phyloP scores from a whole-genome alignment of 495 filamentous ascomycete genomes.

The Bacidia gigantensis region DNA sequence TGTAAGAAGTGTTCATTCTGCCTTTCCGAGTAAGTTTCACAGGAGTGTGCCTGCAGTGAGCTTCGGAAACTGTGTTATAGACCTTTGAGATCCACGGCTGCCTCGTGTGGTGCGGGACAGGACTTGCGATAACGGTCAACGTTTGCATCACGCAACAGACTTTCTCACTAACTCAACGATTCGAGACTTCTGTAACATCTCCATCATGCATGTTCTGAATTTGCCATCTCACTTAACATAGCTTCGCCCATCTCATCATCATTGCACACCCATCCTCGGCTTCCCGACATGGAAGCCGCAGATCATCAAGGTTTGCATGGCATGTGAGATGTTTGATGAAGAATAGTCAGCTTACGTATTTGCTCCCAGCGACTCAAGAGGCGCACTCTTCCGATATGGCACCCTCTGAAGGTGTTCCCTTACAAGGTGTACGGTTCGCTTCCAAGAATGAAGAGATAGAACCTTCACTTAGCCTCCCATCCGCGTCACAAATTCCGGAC shows the following conservation, averaged over 20 bases:
- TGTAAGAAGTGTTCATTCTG: no score
- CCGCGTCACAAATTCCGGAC: constrained; percentile 24
- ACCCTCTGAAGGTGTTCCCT: constrained; percentile 11
- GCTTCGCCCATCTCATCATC: background rate
- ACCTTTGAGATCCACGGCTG: no score
- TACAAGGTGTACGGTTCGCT: constrained; percentile 63
- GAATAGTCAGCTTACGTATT: constrained; percentile 1
- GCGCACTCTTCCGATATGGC: constrained; percentile 1
- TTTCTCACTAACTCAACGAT: no score
- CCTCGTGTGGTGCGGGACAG: no score
- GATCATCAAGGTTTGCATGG: background rate
- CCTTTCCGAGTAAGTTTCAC: no score
- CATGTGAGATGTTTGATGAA: background rate
- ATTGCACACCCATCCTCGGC: background rate
- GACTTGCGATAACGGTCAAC: no score
- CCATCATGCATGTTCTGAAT: background rate
- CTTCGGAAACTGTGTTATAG: no score
- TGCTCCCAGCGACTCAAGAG: constrained; percentile 9
- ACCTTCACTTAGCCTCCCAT: constrained; percentile 31
- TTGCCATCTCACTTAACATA: background rate
- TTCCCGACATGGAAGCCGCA: background rate
- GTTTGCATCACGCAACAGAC: no score
- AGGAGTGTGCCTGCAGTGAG: no score
- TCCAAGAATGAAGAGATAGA: constrained; percentile 68
- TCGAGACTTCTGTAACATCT: no score